A percentile compares a stretch with the other conserved stretches of the same genome.
phyloP scores from a whole-genome alignment of 371 early-diverging fungal species.

The Rhizopus sp. region DNA sequence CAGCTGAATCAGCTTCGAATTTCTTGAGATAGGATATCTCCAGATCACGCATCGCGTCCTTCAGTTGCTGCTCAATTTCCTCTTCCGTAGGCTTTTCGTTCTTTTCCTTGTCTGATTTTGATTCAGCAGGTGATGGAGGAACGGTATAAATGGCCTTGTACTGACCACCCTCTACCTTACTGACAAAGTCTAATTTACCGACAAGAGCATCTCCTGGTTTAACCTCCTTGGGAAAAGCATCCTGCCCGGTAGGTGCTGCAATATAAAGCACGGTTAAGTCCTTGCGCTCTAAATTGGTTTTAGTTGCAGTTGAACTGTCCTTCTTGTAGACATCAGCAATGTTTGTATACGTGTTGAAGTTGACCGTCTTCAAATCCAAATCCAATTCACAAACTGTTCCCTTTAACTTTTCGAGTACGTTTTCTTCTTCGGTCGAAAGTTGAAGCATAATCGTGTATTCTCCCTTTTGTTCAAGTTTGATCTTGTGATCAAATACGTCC shows the following conservation, averaged over 20 bases:
- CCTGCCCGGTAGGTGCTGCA: conserved; percentile 39
- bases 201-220: conserved; percentile 79
- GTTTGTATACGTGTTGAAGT: conserved; percentile 54
- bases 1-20: conserved; percentile 56
- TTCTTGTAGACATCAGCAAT: conserved; percentile 59
- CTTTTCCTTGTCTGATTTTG: conserved; percentile 22
- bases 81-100: conserved; percentile 50
- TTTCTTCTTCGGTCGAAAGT: conserved; percentile 68
- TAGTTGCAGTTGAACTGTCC: conserved; percentile 43
- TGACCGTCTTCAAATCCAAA: conserved; percentile 57
- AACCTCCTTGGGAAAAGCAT: conserved; percentile 69
- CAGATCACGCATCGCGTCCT: conserved; percentile 75
- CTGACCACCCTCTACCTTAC: conserved; percentile 61
- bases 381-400: conserved; percentile 68
- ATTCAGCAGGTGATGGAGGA: conserved; percentile 39
- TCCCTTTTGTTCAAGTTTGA: conserved; percentile 78
- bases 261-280: conserved; percentile 40
- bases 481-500: conserved; percentile 73
- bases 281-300: conserved; percentile 39
- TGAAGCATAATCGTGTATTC: conserved; percentile 84
- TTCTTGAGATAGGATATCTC: conserved; percentile 84
- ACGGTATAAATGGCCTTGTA: conserved; percentile 64
- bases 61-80: conserved; percentile 57
- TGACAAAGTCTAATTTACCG: conserved; percentile 65
- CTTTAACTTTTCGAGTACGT: conserved; percentile 73